Base-by-base conservation (phyloP, 2,329 filamentous ascomycete genomes). In the Sporothrix brasiliensis region DNA sequence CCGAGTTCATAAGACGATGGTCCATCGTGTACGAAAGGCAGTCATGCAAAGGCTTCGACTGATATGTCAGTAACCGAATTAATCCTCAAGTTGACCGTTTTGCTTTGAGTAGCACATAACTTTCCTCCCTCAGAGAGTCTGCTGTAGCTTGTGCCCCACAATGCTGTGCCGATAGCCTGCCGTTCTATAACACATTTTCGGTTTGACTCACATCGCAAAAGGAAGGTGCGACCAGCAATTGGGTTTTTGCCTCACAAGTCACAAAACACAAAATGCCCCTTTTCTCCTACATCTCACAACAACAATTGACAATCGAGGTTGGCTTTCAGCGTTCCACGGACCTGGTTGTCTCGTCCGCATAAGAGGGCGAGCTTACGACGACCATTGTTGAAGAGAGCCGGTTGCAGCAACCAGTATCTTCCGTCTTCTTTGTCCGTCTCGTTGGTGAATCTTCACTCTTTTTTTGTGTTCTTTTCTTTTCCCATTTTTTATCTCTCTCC, bases 171-270 rank as follows among this genome's bases (percentile, higher is more conserved):
- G 44, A n/a, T 65, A 65, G 61, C 44, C 14, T 16, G 39, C 13
- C 7, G 10, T 50, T 65, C 50, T 65, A 34, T 65, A 50, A 65
- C 44, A 50, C 21, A 27, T 49, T 27, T 44, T 49, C 21, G 30
- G 2, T 21, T 63, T 63, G 58, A 63, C 58, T 65, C 61, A 65
- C 44, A 65, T 21, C 41, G 41, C 11, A 3, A 16, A 11, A 49
- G 24, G 61, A 50, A 44, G 58, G 39, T 27, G 50, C 61, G 44
- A 65, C 61, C 24, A 34, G 19, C 44, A 30, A 65, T 34, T 61
- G 58, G 41, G 21, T 65, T 65, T 61, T 65, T 11, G 61, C 60
- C 60, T 65, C 44, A 50, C 44, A 19, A n/a, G n/a, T 63, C 41
- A 19, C 27, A 34, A 9, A 16, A 65, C 24, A 19, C 27, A 34